Conservation (phyloP, 2,329 filamentous ascomycete genomes). For the Colletotrichum incanum region DNA sequence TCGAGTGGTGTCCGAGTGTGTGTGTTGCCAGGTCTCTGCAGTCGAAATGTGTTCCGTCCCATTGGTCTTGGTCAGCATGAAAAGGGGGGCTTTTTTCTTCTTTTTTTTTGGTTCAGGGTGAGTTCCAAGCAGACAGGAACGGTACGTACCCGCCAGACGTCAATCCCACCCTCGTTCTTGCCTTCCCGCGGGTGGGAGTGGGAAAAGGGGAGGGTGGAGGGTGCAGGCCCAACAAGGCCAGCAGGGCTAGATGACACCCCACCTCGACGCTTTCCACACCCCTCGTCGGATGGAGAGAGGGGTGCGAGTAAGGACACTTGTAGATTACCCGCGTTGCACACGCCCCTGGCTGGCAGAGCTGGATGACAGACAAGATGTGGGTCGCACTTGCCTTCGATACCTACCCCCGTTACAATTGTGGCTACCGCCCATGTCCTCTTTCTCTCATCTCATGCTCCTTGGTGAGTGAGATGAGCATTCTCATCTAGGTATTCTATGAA, state of each 20-base stretch:
- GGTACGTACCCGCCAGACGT: slow-evolving; percentile 19
- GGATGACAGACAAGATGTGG: neutral
- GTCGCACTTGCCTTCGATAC: neutral
- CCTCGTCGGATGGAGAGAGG: neutral
- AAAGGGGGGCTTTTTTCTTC: neutral
- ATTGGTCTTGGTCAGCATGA: neutral
- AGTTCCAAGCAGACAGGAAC: neutral
- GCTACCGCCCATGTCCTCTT: neutral
- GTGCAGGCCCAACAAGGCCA: slow-evolving; percentile 26
- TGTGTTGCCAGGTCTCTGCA: neutral
- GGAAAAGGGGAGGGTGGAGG: neutral
- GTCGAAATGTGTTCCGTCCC: neutral
- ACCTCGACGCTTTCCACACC: neutral
- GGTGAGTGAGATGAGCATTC: neutral
- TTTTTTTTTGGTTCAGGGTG: neutral
- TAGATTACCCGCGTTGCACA: neutral
- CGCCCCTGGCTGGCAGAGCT: neutral
- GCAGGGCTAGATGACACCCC: slow-evolving; percentile 38
- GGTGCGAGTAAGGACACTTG: neutral
- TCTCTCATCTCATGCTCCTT: neutral
- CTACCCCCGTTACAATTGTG: neutral
- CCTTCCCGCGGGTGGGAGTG: slow-evolving; percentile 32
- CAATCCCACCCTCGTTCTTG: slow-evolving; percentile 25
- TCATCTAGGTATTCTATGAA: no score
- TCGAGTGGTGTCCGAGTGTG: neutral